phyloP scores from a whole-genome alignment of 106 monocot species.

The Phalaenopsis equestris region DNA sequence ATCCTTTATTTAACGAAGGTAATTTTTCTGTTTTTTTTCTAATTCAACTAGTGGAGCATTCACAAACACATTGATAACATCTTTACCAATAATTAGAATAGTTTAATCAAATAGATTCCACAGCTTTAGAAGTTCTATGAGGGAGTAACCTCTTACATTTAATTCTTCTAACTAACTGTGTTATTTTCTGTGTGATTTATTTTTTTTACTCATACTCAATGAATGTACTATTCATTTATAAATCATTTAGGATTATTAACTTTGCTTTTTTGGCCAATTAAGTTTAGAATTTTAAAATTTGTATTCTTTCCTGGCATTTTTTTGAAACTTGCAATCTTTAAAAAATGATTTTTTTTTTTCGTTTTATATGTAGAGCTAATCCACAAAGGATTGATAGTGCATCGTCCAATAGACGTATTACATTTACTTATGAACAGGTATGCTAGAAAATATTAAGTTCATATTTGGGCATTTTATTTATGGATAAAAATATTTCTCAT shows the following conservation, averaged over 20 bases:
- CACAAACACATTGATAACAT: not conserved
- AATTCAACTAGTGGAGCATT: not conserved
- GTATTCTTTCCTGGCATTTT: not conserved
- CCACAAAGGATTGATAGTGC: conserved; percentile 91
- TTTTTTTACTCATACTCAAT: not conserved
- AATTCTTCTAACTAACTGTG: not conserved
- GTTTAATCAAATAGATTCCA: not conserved
- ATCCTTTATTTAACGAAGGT: not conserved
- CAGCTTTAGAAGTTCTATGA: not conserved
- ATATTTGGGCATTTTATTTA: not conserved
- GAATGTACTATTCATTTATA: not conserved
- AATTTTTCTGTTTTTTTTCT: not conserved
- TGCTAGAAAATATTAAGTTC: not conserved
- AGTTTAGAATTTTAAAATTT: not conserved
- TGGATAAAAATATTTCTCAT: not conserved
- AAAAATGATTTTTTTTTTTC: conserved; percentile 4
- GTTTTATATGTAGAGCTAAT: conserved; percentile 54
- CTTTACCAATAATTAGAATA: not conserved
- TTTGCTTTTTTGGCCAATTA: not conserved
- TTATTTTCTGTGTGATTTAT: not conserved
- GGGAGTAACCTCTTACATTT: not conserved
- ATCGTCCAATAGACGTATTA: conserved; percentile 67
- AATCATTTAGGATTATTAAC: not conserved
- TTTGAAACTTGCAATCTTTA: not conserved
- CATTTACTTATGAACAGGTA: conserved; percentile 93